Conservation (phyloP, 352 stramenopile genomes). For the Phytophthora palmivora region DNA sequence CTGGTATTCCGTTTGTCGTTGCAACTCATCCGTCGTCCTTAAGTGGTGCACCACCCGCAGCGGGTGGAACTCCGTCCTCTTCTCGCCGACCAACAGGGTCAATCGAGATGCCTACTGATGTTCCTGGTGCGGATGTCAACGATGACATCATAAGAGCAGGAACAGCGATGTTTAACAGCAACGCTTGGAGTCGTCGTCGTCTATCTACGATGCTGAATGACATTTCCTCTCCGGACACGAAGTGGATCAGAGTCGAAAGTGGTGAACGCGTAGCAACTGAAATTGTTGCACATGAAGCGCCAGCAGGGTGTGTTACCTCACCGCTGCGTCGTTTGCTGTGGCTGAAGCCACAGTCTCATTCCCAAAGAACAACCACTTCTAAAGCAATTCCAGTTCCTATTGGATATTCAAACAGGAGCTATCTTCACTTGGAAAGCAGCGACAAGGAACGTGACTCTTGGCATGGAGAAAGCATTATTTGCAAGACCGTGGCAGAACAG, state of each 20-base stretch:
- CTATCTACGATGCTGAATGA: constrained; percentile 81
- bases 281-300: constrained; percentile 85
- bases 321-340: constrained; percentile 77
- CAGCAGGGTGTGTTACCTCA: constrained; percentile 81
- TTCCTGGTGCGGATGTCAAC: constrained; percentile 47
- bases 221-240: constrained; percentile 73
- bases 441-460: constrained; percentile 67
- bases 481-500: constrained; percentile 86
- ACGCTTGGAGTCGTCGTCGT: constrained; percentile 66
- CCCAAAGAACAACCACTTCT: constrained; percentile 38
- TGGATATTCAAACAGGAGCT: constrained; percentile 87
- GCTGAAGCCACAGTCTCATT: constrained; percentile 75
- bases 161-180: constrained; percentile 53
- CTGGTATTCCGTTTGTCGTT: constrained; percentile 82
- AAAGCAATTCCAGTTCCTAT: constrained; percentile 89
- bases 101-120: constrained; percentile 62
- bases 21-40: constrained; percentile 61
- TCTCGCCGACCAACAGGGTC: constrained; percentile 45
- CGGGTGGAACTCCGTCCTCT: constrained; percentile 24
- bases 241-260: constrained; percentile 72
- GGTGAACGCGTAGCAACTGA: constrained; percentile 74
- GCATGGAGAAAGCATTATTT: constrained; percentile 85
- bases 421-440: constrained; percentile 80
- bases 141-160: constrained; percentile 57
- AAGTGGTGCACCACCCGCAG: constrained; percentile 9